Percentiles rank a stretch among this genome's conserved stretches.
These are phyloP conservation scores for Boletus reticuloceps DNA, from an alignment of 768 basidiomycete genomes.

Conservation along the genomic window DNA sequence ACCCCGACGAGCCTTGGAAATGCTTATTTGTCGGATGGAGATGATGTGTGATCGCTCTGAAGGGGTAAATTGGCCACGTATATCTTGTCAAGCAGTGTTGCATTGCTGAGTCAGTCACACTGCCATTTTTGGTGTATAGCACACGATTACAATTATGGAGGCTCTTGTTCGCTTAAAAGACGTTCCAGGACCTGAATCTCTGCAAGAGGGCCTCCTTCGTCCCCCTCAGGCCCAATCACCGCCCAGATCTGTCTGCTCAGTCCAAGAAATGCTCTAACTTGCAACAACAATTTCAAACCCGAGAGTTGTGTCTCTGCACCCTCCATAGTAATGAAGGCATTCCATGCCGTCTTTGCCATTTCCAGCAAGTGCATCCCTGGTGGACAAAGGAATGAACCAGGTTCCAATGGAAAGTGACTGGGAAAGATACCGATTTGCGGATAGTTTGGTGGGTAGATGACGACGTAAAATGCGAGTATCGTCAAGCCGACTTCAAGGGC, in stretches of 20 bases:
- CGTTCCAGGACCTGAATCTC: slow-evolving; percentile 48
- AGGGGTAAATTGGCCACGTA: slow-evolving; percentile 7
- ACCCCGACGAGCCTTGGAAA: background rate
- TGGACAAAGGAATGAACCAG: background rate
- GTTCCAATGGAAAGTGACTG: background rate
- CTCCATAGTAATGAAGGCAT: slow-evolving; percentile 44
- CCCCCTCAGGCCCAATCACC: slow-evolving; percentile 61
- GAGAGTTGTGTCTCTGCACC: background rate
- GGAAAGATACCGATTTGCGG: slow-evolving; percentile 70
- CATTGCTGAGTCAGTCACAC: slow-evolving; percentile 18
- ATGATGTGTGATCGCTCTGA: background rate
- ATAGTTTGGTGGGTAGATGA: slow-evolving; percentile 74
- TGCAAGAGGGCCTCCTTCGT: slow-evolving; percentile 54
- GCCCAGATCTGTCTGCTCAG: slow-evolving; percentile 41
- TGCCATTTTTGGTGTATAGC: background rate
- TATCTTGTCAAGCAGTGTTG: background rate
- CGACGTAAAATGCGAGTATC: slow-evolving; percentile 61
- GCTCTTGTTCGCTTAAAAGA: slow-evolving; percentile 32
- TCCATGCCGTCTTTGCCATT: slow-evolving; percentile 77
- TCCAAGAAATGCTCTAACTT: slow-evolving; percentile 37
- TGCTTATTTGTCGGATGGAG: background rate
- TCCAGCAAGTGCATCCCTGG: slow-evolving; percentile 75
- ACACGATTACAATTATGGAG: background rate
- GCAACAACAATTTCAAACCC: slow-evolving; percentile 25
- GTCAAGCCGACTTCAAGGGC: slow-evolving; percentile 56